Conservation (phyloP, 1,284 basidiomycete species). For the Trichosporon sp. region DNA sequence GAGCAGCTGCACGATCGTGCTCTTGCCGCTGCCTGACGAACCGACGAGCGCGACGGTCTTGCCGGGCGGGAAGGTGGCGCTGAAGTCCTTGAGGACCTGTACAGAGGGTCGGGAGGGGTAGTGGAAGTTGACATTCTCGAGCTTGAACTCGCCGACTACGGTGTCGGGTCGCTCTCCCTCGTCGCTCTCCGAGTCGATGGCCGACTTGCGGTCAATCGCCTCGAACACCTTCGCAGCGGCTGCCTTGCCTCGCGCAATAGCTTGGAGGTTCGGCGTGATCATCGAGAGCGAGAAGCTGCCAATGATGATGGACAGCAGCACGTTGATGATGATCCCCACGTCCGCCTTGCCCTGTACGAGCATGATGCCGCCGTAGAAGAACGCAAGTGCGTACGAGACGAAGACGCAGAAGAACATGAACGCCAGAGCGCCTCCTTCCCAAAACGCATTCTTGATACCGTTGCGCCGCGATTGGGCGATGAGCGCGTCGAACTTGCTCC, state of each 20-base stretch:
- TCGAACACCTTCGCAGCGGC: slow-evolving; percentile 90
- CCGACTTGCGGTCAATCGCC: slow-evolving; percentile 76
- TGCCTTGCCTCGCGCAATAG: slow-evolving; percentile 71
- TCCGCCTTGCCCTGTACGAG: slow-evolving; percentile 51
- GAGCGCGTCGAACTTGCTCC: slow-evolving; percentile 62
- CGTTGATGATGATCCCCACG: slow-evolving; percentile 68
- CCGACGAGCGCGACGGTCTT: slow-evolving; percentile 83
- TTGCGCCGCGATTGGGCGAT: slow-evolving; percentile 56
- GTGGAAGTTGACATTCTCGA: slow-evolving; percentile 64
- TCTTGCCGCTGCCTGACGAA: slow-evolving; percentile 84
- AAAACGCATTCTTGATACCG: slow-evolving; percentile 64
- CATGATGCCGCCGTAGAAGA: slow-evolving; percentile 48
- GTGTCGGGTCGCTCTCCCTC: slow-evolving; percentile 65
- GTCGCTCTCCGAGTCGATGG: slow-evolving; percentile 72
- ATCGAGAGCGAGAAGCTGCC: slow-evolving; percentile 77
- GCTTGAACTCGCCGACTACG: slow-evolving; percentile 64
- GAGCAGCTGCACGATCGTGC: slow-evolving; percentile 64
- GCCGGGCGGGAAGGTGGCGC: slow-evolving; percentile 48
- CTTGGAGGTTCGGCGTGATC: slow-evolving; percentile 68
- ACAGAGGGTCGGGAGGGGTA: slow-evolving; percentile 86
- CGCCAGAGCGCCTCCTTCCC: slow-evolving; percentile 63
- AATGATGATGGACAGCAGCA: slow-evolving; percentile 72
- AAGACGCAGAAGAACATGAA: slow-evolving; percentile 72
- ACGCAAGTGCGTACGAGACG: slow-evolving; percentile 46
- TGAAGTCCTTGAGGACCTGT: slow-evolving; percentile 68